Conservation (phyloP, 139 green algal species). For the Pseudopediastrum boryanum region DNA sequence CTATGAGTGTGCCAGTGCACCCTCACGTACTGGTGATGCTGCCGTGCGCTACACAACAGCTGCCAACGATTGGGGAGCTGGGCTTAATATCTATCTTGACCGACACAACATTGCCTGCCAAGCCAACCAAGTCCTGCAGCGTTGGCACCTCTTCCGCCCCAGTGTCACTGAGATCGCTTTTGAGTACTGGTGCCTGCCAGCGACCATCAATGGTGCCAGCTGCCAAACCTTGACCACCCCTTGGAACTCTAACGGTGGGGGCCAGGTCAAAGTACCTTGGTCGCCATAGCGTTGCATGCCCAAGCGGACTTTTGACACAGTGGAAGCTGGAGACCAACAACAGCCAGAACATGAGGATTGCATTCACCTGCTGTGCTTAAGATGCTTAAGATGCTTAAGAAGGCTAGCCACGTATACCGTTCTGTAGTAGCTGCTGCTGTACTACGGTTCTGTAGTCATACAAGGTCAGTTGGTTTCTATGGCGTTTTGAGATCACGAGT, state of each 20-base stretch:
- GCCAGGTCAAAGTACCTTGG: background rate
- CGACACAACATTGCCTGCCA: constrained; percentile 8
- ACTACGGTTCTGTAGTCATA: no score
- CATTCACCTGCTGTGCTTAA: constrained; percentile 7
- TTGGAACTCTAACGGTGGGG: background rate
- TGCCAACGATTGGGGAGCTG: background rate
- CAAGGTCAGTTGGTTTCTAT: no score
- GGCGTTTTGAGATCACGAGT: no score
- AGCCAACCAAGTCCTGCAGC: constrained; percentile 9
- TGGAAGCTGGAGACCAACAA: constrained; percentile 19
- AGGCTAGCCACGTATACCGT: no score
- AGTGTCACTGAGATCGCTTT: background rate
- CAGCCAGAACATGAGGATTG: constrained; percentile 2
- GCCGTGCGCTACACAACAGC: background rate
- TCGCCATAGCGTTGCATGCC: background rate
- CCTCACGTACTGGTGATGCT: background rate
- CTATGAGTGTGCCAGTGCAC: background rate
- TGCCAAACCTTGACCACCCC: background rate
- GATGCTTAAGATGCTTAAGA: no score
- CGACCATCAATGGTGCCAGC: background rate
- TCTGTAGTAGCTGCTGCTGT: no score
- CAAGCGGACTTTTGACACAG: background rate
- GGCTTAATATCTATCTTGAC: background rate
- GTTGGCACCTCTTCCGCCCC: background rate
- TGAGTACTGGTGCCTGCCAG: constrained; percentile 4